A percentile compares a stretch with the other conserved stretches of the same genome.
Conservation (phyloP, 176 grass and related monocot genomes). For the Tuctoria greenei region DNA sequence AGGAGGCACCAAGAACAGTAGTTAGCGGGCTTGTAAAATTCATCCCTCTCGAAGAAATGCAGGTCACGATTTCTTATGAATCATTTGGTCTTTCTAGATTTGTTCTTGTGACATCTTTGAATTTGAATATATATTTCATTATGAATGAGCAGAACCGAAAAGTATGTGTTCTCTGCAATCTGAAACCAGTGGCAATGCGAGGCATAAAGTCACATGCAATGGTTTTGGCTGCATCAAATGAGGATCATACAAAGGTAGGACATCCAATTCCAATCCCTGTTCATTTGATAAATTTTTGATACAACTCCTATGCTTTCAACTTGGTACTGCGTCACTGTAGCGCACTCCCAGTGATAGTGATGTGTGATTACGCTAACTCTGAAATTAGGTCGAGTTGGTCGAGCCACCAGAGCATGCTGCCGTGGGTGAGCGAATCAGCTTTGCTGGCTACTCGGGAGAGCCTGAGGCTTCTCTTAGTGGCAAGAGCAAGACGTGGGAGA, state of each 20-base stretch:
- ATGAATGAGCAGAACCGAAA: slow-evolving; percentile 53
- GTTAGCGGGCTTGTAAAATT: slow-evolving; percentile 95
- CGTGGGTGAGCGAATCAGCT: slow-evolving; percentile 68
- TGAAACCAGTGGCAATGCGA: slow-evolving; percentile 86
- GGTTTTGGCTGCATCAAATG: slow-evolving; percentile 96
- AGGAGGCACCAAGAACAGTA: slow-evolving; percentile 78
- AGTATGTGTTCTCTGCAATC: slow-evolving; percentile 88
- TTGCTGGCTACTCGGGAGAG: slow-evolving; percentile 66
- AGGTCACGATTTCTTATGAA: slow-evolving; percentile 44
- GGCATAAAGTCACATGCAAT: slow-evolving; percentile 94
- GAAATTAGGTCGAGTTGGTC: slow-evolving; percentile 70
- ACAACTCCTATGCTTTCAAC: too few species aligned
- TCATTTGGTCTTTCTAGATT: slow-evolving; percentile 9
- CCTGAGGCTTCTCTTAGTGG: slow-evolving; percentile 59
- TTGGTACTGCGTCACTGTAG: too few species aligned
- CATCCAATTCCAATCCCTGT: too few species aligned
- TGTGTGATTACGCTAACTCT: too few species aligned
- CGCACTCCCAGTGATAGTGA: too few species aligned
- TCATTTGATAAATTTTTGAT: too few species aligned
- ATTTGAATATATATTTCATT: not conserved
- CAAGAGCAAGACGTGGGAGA: slow-evolving; percentile 91
- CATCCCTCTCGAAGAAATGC: slow-evolving; percentile 89
- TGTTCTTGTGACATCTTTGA: not conserved
- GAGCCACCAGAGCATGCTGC: slow-evolving; percentile 66
- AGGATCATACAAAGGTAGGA: slow-evolving; percentile 69